Evolutionary conservation across 495 filamentous ascomycete genomes (phyloP), one percentile per base, ranked within the genome.

Genomic region (Daldinia caldariorum): DNA sequence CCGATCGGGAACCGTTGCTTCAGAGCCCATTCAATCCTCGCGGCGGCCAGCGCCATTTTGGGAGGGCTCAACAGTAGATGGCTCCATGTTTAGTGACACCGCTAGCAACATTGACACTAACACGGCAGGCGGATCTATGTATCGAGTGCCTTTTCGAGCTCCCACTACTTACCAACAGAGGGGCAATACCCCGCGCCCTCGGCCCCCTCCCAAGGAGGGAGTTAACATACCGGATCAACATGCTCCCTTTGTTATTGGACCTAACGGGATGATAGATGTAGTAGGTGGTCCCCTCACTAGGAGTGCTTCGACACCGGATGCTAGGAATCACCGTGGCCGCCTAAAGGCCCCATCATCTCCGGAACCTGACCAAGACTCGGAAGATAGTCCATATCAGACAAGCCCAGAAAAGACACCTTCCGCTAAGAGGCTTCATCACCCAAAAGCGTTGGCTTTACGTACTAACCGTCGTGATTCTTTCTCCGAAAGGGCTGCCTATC

Each of bases 321-420:
- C 75, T 69, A 73, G 73, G 56, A 73, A 63, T 63, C 62, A 71
- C 29, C 70, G 62, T 32, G 65, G 61, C 56, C 54, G 60, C 10
- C 62, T 67, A 31, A 77, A 70, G 65, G 64, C 61, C 16, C 18
- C 63, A 47, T 64, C 64, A 35, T 68, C 67, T 58, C 70, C 63
- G 4, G 72, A 74, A 58, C 66, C 67, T 51, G 74, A 73, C 13
- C 66, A 53, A 65, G 71, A 73, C 37, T 70, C 73, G 29, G 72
- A 74, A 54, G 74, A 70, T 38, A 73, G 70, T 8, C 60, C 72
- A 20, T 75, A 70, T 53, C 71, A 73, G 39, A 67, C 70, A n/a
- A 75, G 72, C 41, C 75, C 75, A 41, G 75, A 75, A 65, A 77
- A 73, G 60, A 69, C 75, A 29, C 75, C 75, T 16, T 75, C 75